Base-by-base conservation (phyloP, 768 basidiomycete species). In the Rhodotorula graminis region DNA sequence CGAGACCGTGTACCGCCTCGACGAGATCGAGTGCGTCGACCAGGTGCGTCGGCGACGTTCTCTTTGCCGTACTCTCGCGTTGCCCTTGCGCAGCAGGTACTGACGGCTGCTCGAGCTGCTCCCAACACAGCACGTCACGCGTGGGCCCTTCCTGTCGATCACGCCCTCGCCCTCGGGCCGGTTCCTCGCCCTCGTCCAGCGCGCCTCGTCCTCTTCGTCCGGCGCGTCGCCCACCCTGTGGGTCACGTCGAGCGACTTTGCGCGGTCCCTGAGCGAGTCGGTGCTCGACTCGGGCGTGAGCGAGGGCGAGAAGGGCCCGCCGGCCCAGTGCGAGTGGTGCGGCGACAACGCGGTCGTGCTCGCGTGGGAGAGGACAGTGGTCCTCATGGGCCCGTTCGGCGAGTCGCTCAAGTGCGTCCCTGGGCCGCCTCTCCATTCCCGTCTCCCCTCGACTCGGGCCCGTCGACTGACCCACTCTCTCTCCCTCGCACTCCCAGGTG, bases 201-300 rank as follows among this genome's bases (percentile, higher is more conserved):
- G 83, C 1, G 93, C 3, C 93, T 93, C 77, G 93, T 94, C 3
- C 93, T 93, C 77, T 93, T 94, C 55, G 92, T 93, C 78, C 88
- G 91, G 58, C 84, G 96, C 23, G 92, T 92, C 0, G 82, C 97
- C 5, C 82, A 95, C 61, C 10, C 86, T 97, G 42, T 92, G 91
- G 90, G 94, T 97, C 49, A 91, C 97, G n/a, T 95, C 94, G 21
- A 86, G 88, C 21, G 92, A 97, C 80, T 97, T 98, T 79, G 89
- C 91, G 74, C 86, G 91, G 55, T 90, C 86, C 77, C 85, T 95
- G 76, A 90, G 92, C 8, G 94, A 96, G 79, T 93, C 91, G 75
- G 87, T 93, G 55, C 67, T 83, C 21, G 29, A 66, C 16, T 40
- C 59, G 15, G 76, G 72, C 7, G 65, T 67, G 10, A 71, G 75